Conservation (phyloP, 2,329 filamentous ascomycete species). For the Diaporthe capsici region DNA sequence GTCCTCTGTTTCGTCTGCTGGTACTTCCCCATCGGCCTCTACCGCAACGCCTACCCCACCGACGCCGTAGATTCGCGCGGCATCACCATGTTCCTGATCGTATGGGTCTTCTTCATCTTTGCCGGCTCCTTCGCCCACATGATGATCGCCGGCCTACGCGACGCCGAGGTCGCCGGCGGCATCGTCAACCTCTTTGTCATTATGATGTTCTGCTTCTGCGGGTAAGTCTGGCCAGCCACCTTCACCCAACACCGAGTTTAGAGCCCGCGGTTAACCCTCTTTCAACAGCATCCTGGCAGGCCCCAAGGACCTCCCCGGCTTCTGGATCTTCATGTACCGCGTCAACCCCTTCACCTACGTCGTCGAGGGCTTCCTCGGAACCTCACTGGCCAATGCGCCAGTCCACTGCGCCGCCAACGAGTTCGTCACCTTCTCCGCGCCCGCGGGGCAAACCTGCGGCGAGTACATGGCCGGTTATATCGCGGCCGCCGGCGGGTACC, state of each 20-base stretch:
- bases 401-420: conserved; percentile 77
- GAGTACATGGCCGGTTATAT: conserved; percentile 68
- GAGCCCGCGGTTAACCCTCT: no score
- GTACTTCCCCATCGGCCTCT: conserved; percentile 79
- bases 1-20: conserved; percentile 76
- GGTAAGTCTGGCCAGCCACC: not conserved
- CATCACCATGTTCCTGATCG: conserved; percentile 75
- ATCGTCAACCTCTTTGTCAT: conserved; percentile 76
- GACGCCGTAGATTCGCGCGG: conserved; percentile 69
- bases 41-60: conserved; percentile 68
- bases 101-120: conserved; percentile 76
- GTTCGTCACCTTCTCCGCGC: conserved; percentile 72
- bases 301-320: conserved; percentile 71
- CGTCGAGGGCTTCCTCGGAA: conserved; percentile 74
- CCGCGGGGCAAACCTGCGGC: conserved; percentile 65
- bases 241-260: no score
- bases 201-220: conserved; percentile 75
- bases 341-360: conserved; percentile 82
- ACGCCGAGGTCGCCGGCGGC: conserved; percentile 77
- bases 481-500: conserved; percentile 59
- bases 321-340: conserved; percentile 83
- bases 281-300: conserved; percentile 67
- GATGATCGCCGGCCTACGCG: conserved; percentile 73
- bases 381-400: conserved; percentile 71
- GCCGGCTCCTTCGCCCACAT: conserved; percentile 76